These are phyloP conservation scores for Phytophthora syringae DNA, from an alignment of 352 stramenopile genomes.

Conservation along the genomic window DNA sequence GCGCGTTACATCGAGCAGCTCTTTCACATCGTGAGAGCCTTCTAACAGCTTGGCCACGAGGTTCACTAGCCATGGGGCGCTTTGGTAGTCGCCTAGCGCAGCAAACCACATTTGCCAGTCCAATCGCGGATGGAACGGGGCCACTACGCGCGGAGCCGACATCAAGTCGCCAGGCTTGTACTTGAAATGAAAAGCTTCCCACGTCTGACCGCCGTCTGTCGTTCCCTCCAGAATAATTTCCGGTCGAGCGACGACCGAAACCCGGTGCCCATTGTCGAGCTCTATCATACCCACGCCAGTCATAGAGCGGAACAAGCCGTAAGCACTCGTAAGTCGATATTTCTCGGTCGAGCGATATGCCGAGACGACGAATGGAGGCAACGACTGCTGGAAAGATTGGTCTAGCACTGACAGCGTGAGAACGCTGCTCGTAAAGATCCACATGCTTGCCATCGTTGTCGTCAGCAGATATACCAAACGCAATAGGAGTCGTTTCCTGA, in stretches of 20 bases:
- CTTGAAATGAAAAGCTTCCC: constrained; percentile 81
- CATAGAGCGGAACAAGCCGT: constrained; percentile 92
- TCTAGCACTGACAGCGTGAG: constrained; percentile 54
- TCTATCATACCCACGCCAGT: constrained; percentile 80
- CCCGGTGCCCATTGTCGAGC: constrained; percentile 27
- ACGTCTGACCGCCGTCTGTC: constrained; percentile 57
- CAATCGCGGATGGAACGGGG: constrained; percentile 73
- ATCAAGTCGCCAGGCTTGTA: constrained; percentile 85
- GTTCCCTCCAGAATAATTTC: constrained; percentile 91
- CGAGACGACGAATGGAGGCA: constrained; percentile 35
- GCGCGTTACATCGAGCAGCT: constrained; percentile 67
- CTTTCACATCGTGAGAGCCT: constrained; percentile 62
- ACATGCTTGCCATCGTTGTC: constrained; percentile 26
- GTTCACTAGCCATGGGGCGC: constrained; percentile 88
- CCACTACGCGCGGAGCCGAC: constrained; percentile 36
- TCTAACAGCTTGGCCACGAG: constrained; percentile 85
- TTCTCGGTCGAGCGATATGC: constrained; percentile 37
- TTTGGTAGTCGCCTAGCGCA: constrained; percentile 78
- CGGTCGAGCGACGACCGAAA: constrained; percentile 78
- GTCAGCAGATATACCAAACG: constrained; percentile 38
- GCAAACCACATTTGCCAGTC: constrained; percentile 96
- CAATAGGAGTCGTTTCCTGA: constrained; percentile 21
- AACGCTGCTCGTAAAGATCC: constrained; percentile 48
- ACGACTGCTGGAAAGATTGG: constrained; percentile 38
- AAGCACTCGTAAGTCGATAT: constrained; percentile 64